phyloP scores from a whole-genome alignment of 2,329 filamentous ascomycete species.

The Microsporum ferrugineum region DNA sequence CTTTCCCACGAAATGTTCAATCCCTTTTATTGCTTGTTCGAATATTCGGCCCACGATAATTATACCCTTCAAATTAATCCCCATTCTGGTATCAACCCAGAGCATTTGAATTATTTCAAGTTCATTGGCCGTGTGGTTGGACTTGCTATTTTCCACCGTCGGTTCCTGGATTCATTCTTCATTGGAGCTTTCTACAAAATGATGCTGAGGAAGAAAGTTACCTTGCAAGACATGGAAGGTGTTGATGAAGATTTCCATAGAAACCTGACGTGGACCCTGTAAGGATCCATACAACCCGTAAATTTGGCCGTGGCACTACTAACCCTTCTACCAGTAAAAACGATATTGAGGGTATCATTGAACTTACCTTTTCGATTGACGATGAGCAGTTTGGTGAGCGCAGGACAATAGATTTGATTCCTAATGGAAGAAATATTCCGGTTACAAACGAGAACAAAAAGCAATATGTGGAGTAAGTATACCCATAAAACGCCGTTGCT shows the following conservation, averaged over 20 bases:
- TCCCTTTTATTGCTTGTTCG: constrained; percentile 97
- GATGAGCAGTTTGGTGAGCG: constrained; percentile 95
- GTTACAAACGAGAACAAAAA: constrained; percentile 99
- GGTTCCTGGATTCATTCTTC: constrained; percentile 97
- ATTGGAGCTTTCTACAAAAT: constrained; percentile 99
- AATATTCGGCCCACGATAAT: constrained; percentile 99
- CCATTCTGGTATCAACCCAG: constrained; percentile 96
- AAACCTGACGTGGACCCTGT: constrained; percentile 89
- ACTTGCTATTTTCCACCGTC: constrained; percentile 91
- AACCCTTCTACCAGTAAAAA: constrained; percentile 53
- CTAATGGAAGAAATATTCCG: constrained; percentile 77
- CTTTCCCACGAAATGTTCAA: constrained; percentile 99
- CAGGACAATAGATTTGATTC: constrained; percentile 86
- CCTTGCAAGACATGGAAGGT: constrained; percentile 93
- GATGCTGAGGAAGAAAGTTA: constrained; percentile 87
- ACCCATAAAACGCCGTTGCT: background rate
- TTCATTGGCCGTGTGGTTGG: constrained; percentile 97
- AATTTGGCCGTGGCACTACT: constrained; percentile 10
- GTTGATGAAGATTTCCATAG: constrained; percentile 97
- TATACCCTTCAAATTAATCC: constrained; percentile 99
- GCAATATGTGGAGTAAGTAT: constrained; percentile 80
- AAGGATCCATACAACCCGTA: constrained; percentile 21
- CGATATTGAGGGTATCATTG: constrained; percentile 87
- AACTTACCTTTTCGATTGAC: constrained; percentile 92
- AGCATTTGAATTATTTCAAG: constrained; percentile 99